These are phyloP conservation scores for Solanum bukasovii DNA, from an alignment of 257 asterid species.

Conservation along the genomic window DNA sequence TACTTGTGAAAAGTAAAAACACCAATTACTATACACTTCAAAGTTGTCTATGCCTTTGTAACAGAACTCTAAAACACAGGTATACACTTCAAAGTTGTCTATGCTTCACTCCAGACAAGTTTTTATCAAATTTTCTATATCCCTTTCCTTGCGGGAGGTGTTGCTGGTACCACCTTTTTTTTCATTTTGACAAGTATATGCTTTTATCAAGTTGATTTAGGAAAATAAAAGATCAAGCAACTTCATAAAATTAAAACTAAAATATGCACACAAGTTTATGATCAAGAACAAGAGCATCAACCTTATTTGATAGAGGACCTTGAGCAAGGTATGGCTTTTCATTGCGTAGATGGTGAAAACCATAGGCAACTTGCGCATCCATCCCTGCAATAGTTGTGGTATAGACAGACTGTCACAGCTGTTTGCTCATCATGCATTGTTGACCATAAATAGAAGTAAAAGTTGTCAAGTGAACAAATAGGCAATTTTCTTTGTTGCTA, in stretches of 20 bases:
- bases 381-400: conserved; percentile 45
- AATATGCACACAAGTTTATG: neutral
- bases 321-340: conserved; percentile 89
- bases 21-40: neutral
- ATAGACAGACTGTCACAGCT: conserved; percentile 5
- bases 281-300: conserved; percentile 9
- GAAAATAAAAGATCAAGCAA: neutral
- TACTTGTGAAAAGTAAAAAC: neutral
- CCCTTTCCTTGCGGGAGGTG: neutral
- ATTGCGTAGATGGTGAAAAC: conserved; percentile 90
- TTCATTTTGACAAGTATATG: neutral
- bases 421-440: neutral
- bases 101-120: neutral
- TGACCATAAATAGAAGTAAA: neutral
- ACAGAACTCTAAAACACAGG: neutral
- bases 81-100: neutral
- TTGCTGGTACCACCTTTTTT: neutral
- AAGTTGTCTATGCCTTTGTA: neutral
- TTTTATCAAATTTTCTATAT: neutral
- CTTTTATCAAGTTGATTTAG: neutral
- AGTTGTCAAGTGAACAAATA: neutral
- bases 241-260: neutral
- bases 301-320: conserved; percentile 95
- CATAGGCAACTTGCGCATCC: conserved; percentile 97
- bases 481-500: neutral